Percentiles rank a stretch among this genome's conserved stretches.
Conservation (phyloP, 2,329 filamentous ascomycete genomes). For the Apiospora marii region DNA sequence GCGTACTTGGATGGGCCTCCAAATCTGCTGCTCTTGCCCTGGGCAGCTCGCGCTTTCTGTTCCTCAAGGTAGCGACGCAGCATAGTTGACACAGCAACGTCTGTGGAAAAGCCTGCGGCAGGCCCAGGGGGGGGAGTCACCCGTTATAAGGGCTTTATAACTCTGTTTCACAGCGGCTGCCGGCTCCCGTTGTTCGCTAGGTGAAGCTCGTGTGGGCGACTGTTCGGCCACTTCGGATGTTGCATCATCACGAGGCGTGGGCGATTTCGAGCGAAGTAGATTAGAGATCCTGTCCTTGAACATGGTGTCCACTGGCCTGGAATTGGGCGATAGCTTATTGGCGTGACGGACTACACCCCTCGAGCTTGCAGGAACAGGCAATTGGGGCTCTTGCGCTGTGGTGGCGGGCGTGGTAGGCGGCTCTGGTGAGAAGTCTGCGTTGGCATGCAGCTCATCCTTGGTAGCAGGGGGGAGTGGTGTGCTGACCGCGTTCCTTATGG, state of each 20-base stretch:
- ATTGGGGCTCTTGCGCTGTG: background rate
- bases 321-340: constrained; percentile 33
- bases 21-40: no score
- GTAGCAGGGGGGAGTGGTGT: background rate
- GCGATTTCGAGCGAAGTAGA: constrained; percentile 49
- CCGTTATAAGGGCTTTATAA: background rate
- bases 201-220: constrained; percentile 35
- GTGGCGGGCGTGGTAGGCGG: background rate
- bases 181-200: constrained; percentile 31
- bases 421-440: background rate
- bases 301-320: constrained; percentile 49
- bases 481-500: background rate
- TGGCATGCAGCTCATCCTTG: background rate
- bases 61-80: background rate
- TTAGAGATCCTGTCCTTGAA: constrained; percentile 54
- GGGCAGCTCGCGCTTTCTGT: no score
- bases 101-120: constrained; percentile 12
- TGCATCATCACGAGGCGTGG: constrained; percentile 41
- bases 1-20: no score
- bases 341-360: constrained; percentile 31
- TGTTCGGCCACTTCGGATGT: constrained; percentile 33
- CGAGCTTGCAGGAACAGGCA: background rate
- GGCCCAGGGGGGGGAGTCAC: background rate
- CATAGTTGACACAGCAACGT: constrained; percentile 7
- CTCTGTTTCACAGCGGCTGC: constrained; percentile 15